phyloP scores from a whole-genome alignment of 352 stramenopile species.

The Globisporangium yorkense region DNA sequence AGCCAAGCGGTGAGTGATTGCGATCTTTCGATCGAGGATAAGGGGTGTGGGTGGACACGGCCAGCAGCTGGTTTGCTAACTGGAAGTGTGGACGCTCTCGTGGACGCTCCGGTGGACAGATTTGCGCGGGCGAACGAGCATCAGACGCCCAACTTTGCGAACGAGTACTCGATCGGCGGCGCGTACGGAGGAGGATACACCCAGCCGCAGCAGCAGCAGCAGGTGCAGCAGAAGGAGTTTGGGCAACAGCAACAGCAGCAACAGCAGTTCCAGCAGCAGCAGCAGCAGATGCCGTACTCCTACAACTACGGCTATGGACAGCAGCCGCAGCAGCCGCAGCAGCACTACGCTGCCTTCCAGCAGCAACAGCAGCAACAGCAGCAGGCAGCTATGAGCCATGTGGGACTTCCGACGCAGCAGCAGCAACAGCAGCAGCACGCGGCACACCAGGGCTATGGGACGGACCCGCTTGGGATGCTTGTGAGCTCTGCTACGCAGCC shows the following conservation, averaged over 20 bases:
- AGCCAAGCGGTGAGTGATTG: neutral
- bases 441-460: slow-evolving; percentile 19
- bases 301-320: slow-evolving; percentile 29
- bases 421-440: slow-evolving; percentile 13
- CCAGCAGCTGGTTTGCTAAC: neutral
- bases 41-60: neutral
- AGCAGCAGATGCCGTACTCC: slow-evolving; percentile 24
- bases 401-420: slow-evolving; percentile 15
- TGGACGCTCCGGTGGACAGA: neutral
- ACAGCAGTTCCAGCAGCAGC: slow-evolving; percentile 20
- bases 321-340: slow-evolving; percentile 14
- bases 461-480: slow-evolving; percentile 46
- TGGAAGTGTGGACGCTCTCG: neutral
- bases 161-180: slow-evolving; percentile 12
- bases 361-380: slow-evolving; percentile 28
- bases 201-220: slow-evolving; percentile 19
- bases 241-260: slow-evolving; percentile 6
- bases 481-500: slow-evolving; percentile 49
- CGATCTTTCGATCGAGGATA: neutral
- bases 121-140: slow-evolving; percentile 4
- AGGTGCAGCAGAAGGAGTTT: slow-evolving; percentile 12
- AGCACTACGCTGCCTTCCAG: neutral
- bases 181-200: slow-evolving; percentile 9
- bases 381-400: slow-evolving; percentile 5
- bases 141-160: slow-evolving; percentile 13